Evolutionary conservation across 306 rosid genomes (phyloP), one percentile per base, ranked within the genome.

Genomic region (Malus sieversii): DNA sequence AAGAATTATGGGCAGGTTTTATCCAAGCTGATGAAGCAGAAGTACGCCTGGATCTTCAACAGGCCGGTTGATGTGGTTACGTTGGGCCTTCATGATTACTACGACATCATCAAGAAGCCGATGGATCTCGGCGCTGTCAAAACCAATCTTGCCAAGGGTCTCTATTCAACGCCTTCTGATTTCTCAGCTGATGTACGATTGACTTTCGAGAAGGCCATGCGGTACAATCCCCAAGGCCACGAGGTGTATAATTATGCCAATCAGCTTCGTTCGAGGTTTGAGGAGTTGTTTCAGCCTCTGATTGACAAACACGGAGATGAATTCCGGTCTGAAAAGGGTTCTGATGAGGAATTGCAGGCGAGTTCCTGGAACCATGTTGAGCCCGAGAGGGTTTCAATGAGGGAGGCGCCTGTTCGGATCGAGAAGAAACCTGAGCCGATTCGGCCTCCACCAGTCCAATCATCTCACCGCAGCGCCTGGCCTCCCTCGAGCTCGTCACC

Each of bases 61-160:
- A 79, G 67, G 46, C 98, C 97, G 0, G 99, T 96, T 0, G 93
- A 96, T 42, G 96, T 79, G 2, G 78, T 70, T 0, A 86, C 87
- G 1, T 42, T 88, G 90, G 86, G 86, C 27, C 96, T 96, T 66
- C 99, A 96, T 72, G 99, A 96, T 85, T 96, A 96, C 73, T 20
- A 82, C 10, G 96, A 92, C 46, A 92, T 92, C 53, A 81, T 96
- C 30, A 96, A 92, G 83, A 73, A 68, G 14, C 99, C 99, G 1
- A 96, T 96, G 98, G 99, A 96, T 96, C 94, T 96, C 4, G 99
- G 99, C 3, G 82, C 98, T 0, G 93, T 96, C 22, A 90, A 90
- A 72, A 33, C 86, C 7, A 88, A 84, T 66, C 95, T 92, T 0
- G 62, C 84, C 0, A 87, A 83, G 33, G 84, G 85, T 66, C 18